These are phyloP conservation scores for Cichorium intybus DNA, from an alignment of 140 eudicot genomes.

Conservation along the genomic window DNA sequence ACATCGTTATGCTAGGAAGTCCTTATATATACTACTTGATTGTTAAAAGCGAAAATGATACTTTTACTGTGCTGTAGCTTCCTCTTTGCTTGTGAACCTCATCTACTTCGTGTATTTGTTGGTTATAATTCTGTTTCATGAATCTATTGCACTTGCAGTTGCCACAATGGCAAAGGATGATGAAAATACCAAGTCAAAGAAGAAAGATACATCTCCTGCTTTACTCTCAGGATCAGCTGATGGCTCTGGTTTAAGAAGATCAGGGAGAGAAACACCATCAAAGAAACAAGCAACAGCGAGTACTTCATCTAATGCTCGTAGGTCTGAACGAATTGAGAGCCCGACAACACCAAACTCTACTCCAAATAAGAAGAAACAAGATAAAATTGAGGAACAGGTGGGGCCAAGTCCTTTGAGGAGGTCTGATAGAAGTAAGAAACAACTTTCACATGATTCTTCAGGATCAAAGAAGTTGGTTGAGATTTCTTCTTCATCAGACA, in stretches of 20 bases:
- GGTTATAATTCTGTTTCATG: neutral
- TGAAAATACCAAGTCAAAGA: slow-evolving; percentile 27
- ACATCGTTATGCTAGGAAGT: neutral
- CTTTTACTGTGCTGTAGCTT: neutral
- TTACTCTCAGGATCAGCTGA: slow-evolving; percentile 22
- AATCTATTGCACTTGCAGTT: slow-evolving; percentile 13
- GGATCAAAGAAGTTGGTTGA: slow-evolving; percentile 34
- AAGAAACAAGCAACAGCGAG: slow-evolving; percentile 29
- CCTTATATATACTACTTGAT: slow-evolving; percentile 7
- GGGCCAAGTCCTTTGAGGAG: slow-evolving; percentile 52
- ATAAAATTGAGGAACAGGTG: slow-evolving; percentile 32
- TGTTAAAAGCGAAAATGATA: neutral
- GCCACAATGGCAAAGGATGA: slow-evolving; percentile 47
- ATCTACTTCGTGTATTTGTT: slow-evolving; percentile 6
- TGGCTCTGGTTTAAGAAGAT: slow-evolving; percentile 37
- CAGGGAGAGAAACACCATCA: slow-evolving; percentile 39
- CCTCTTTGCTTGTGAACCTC: neutral
- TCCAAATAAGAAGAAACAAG: slow-evolving; percentile 34
- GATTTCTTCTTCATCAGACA: slow-evolving; percentile 22
- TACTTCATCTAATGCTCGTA: slow-evolving; percentile 32
- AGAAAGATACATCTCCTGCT: slow-evolving; percentile 28
- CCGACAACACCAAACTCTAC: slow-evolving; percentile 27
- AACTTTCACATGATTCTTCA: slow-evolving; percentile 25
- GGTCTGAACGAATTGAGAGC: slow-evolving; percentile 53
- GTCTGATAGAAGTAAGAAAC: slow-evolving; percentile 64